Percentiles rank a stretch among this genome's conserved stretches.
Conservation (phyloP, 805 yeast species). For the Ogataea nonfermentans region DNA sequence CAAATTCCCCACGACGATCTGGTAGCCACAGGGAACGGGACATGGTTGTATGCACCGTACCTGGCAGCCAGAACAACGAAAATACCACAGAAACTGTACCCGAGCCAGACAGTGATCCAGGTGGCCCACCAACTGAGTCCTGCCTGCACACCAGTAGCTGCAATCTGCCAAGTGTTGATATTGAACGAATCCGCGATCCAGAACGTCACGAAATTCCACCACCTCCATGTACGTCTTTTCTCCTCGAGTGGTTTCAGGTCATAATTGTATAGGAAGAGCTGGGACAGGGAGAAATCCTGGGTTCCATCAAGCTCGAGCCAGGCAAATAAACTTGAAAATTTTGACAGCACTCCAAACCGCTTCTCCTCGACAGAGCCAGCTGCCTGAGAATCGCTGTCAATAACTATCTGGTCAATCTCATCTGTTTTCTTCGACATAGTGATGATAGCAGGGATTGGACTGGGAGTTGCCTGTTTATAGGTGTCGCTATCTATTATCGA, state of each 20-base stretch:
- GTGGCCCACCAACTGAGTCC: constrained; percentile 91
- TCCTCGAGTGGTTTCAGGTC: constrained; percentile 80
- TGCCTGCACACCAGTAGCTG: constrained; percentile 75
- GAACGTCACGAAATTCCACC: constrained; percentile 76
- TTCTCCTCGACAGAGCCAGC: constrained; percentile 7
- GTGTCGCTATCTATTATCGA: constrained; percentile 1
- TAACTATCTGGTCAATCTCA: constrained; percentile 3
- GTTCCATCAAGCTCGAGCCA: constrained; percentile 31
- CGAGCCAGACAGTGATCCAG: constrained; percentile 87
- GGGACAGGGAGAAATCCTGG: constrained; percentile 45
- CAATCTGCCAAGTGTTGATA: constrained; percentile 89
- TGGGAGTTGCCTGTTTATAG: no score
- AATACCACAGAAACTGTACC: constrained; percentile 66
- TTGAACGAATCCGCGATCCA: constrained; percentile 92
- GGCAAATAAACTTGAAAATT: constrained; percentile 11
- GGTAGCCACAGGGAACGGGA: constrained; percentile 79
- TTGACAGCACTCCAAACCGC: not conserved
- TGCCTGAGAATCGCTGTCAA: constrained; percentile 4
- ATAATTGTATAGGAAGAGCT: constrained; percentile 66
- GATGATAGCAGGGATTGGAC: no score
- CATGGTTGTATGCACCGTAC: constrained; percentile 76
- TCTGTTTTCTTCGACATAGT: constrained; percentile 5
- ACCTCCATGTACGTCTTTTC: constrained; percentile 76
- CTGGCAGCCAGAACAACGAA: constrained; percentile 73
- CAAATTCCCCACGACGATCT: constrained; percentile 84